Evolutionary conservation across 1,139 yeast species (phyloP).

Genomic region (Taphrina betulina): DNA sequence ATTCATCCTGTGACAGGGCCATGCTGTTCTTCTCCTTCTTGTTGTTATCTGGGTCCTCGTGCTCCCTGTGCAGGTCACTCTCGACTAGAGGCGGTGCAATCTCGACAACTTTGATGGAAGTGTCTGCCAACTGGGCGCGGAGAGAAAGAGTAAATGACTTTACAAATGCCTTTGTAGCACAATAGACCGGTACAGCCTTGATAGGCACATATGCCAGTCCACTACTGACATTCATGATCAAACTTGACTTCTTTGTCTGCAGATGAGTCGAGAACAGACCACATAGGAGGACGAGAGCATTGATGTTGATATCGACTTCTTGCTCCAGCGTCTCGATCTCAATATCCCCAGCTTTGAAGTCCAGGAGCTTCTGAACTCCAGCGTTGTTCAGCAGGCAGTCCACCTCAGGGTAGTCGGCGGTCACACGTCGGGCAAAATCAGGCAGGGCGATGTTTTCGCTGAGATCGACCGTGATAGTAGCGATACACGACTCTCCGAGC

Average conservation of each 20-base stretch:
- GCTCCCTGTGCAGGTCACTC: slow-evolving; percentile 12
- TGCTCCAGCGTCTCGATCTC: background rate
- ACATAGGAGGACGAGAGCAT: slow-evolving; percentile 7
- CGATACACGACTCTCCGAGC: slow-evolving; percentile 10
- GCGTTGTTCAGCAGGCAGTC: slow-evolving; percentile 26
- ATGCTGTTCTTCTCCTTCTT: slow-evolving; percentile 3
- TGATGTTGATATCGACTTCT: slow-evolving; percentile 19
- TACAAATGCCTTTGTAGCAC: slow-evolving; percentile 13
- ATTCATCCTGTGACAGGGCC: slow-evolving; percentile 18
- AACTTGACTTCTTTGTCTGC: slow-evolving; percentile 6
- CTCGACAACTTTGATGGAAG: slow-evolving; percentile 6
- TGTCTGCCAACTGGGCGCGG: slow-evolving; percentile 25
- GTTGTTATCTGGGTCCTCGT: slow-evolving; percentile 20
- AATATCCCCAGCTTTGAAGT: slow-evolving; percentile 9
- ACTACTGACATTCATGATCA: slow-evolving; percentile 7
- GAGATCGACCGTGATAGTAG: slow-evolving; percentile 8
- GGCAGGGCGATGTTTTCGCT: background rate
- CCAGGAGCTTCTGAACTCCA: slow-evolving; percentile 19
- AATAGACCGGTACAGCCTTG: slow-evolving; percentile 2
- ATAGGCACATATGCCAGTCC: slow-evolving; percentile 22
- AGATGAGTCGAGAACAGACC: slow-evolving; percentile 12
- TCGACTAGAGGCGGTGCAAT: slow-evolving; percentile 21
- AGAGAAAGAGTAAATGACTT: slow-evolving; percentile 27
- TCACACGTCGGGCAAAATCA: slow-evolving; percentile 4
- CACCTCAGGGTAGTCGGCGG: slow-evolving; percentile 20